A percentile compares a stretch with the other conserved stretches of the same genome.
These are phyloP conservation scores for Fusarium sp. DNA, from an alignment of 2,329 filamentous ascomycete genomes.

Conservation along the genomic window DNA sequence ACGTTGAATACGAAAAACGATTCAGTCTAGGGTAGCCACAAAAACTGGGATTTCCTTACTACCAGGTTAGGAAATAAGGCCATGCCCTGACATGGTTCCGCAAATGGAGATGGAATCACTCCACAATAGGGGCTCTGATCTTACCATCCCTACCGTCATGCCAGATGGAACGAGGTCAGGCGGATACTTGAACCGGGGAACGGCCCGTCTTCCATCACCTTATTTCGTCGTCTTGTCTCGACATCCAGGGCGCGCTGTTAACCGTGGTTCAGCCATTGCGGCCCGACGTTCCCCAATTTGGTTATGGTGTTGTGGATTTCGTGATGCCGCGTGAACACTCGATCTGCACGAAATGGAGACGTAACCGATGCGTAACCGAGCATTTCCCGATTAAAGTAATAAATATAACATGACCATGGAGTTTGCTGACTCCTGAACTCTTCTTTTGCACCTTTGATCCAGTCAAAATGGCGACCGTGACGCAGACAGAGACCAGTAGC, in stretches of 20 bases:
- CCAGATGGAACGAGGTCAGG: not conserved
- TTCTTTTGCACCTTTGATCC: accelerated
- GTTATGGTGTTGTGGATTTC: not conserved
- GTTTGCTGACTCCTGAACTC: not conserved
- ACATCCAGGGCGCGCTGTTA: not conserved
- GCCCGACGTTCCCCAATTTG: not conserved
- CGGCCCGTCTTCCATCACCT: not conserved
- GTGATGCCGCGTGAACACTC: not conserved
- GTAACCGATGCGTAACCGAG: slow-evolving; percentile 1
- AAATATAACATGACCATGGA: not conserved
- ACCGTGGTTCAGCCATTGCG: not conserved
- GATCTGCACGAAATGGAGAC: not conserved
- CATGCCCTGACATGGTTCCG: not conserved
- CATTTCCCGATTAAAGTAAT: slow-evolving; percentile 7
- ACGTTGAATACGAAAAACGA: not conserved
- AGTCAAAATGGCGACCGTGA: slow-evolving; percentile 24
- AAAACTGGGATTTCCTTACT: not conserved
- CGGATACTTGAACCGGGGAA: not conserved
- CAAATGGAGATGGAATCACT: not conserved
- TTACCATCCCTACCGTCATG: not conserved
- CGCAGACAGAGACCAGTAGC: slow-evolving; percentile 5
- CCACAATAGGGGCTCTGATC: not conserved
- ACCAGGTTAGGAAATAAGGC: not conserved
- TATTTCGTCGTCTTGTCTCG: not conserved
- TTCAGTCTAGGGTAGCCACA: not conserved